These are phyloP conservation scores for Zygosaccharomyces gambellarensis DNA, from an alignment of 805 yeast species.

Conservation along the genomic window DNA sequence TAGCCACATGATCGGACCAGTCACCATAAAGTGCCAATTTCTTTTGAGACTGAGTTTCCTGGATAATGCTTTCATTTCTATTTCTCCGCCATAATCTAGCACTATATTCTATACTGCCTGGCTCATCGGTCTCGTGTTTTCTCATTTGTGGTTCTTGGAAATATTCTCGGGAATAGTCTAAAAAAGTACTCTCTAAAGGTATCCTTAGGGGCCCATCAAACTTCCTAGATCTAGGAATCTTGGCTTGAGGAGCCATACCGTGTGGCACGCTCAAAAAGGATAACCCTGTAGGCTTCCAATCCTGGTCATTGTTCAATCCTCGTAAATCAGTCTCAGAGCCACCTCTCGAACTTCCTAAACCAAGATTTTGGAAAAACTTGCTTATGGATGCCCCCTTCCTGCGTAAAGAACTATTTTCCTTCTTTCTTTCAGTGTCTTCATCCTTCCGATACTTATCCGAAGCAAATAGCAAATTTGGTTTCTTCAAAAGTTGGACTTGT, in stretches of 20 bases:
- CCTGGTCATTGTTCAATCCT: conserved; percentile 24
- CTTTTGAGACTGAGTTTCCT: conserved; percentile 87
- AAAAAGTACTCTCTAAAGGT: conserved; percentile 58
- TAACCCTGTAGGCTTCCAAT: conserved; percentile 20
- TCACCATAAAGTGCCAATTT: conserved; percentile 75
- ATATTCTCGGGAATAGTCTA: conserved; percentile 77
- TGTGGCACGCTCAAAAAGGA: conserved; percentile 29
- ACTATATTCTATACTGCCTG: conserved; percentile 82
- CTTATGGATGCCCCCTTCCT: conserved; percentile 25
- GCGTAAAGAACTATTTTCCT: neutral
- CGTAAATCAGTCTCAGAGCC: conserved; percentile 14
- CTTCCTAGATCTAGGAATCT: conserved; percentile 49
- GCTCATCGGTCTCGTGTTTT: conserved; percentile 78
- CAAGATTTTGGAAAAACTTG: conserved; percentile 27
- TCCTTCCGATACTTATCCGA: conserved; percentile 8
- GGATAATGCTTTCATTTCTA: conserved; percentile 80
- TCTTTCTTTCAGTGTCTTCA: neutral
- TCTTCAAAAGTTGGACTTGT: conserved; percentile 36
- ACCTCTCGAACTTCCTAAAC: conserved; percentile 19
- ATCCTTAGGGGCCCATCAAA: conserved; percentile 32
- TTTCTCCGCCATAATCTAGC: conserved; percentile 83
- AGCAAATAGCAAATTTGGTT: conserved; percentile 15
- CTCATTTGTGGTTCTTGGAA: conserved; percentile 96
- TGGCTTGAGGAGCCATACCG: conserved; percentile 49
- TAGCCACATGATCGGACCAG: conserved; percentile 64